These are phyloP conservation scores for Cyamopsis tetragonoloba DNA, from an alignment of 306 rosid species.

Conservation along the genomic window DNA sequence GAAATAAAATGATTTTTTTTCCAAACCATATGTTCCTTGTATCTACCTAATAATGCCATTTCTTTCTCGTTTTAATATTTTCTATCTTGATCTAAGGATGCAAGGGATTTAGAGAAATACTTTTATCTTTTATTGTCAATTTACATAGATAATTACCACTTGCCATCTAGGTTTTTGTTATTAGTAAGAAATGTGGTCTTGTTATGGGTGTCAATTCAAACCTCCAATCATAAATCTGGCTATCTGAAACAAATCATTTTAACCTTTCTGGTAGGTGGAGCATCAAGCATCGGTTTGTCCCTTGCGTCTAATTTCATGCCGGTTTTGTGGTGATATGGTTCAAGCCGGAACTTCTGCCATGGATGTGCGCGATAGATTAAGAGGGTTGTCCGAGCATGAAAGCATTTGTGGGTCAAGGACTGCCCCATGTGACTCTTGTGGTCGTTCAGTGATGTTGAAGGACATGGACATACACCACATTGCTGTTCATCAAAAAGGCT, in stretches of 20 bases:
- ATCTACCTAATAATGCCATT: neutral
- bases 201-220: neutral
- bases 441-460: slow-evolving; percentile 96
- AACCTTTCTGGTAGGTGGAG: slow-evolving; percentile 50
- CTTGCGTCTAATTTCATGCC: slow-evolving; percentile 69
- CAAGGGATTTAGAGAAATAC: neutral
- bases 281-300: slow-evolving; percentile 81
- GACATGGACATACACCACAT: slow-evolving; percentile 93
- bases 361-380: slow-evolving; percentile 72
- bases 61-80: neutral
- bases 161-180: neutral
- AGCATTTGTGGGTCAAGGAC: slow-evolving; percentile 93
- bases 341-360: slow-evolving; percentile 79
- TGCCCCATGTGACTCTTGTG: slow-evolving; percentile 93
- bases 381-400: slow-evolving; percentile 94
- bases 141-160: neutral
- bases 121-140: neutral
- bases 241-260: neutral
- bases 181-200: neutral
- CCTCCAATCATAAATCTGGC: neutral
- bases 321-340: slow-evolving; percentile 98
- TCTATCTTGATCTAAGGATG: neutral
- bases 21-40: neutral
- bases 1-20: neutral
- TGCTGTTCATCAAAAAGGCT: slow-evolving; percentile 93